Conservation (phyloP, 1,139 yeast genomes). For the Pichia sp. region DNA sequence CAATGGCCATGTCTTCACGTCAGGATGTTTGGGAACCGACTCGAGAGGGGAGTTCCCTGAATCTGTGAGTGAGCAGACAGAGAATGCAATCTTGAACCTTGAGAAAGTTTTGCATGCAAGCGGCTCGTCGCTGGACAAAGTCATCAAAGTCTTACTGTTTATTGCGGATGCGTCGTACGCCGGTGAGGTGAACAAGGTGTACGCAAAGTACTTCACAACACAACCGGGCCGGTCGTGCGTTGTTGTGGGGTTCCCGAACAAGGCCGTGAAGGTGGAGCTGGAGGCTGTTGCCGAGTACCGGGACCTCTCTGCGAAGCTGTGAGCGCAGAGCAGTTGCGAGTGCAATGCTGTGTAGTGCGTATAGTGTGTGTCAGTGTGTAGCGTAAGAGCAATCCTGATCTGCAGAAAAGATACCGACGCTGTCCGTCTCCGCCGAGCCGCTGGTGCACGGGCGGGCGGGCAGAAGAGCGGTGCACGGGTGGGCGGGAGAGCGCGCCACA, state of each 20-base stretch:
- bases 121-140: conserved; percentile 43
- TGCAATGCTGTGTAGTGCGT: too few relatives aligned
- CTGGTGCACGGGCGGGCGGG: too few relatives aligned
- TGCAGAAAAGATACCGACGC: too few relatives aligned
- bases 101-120: conserved; percentile 36
- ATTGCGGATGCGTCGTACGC: conserved; percentile 41
- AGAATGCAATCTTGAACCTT: conserved; percentile 38
- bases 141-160: conserved; percentile 46
- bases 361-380: too few relatives aligned
- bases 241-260: conserved; percentile 39
- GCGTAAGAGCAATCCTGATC: too few relatives aligned
- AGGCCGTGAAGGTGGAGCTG: conserved; percentile 35
- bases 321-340: too few relatives aligned
- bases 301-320: conserved; percentile 5
- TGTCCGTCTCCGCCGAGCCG: too few relatives aligned
- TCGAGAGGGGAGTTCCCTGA: conserved; percentile 18
- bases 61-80: conserved; percentile 32
- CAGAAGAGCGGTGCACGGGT: too few relatives aligned
- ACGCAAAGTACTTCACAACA: conserved; percentile 39
- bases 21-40: conserved; percentile 36
- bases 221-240: conserved; percentile 55
- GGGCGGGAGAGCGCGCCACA: too few relatives aligned
- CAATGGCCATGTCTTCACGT: conserved; percentile 45
- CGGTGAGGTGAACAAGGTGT: conserved; percentile 40
- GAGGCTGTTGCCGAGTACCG: conserved; percentile 30